These are phyloP conservation scores for Boletus reticulatus DNA, from an alignment of 768 basidiomycete genomes.

Conservation along the genomic window DNA sequence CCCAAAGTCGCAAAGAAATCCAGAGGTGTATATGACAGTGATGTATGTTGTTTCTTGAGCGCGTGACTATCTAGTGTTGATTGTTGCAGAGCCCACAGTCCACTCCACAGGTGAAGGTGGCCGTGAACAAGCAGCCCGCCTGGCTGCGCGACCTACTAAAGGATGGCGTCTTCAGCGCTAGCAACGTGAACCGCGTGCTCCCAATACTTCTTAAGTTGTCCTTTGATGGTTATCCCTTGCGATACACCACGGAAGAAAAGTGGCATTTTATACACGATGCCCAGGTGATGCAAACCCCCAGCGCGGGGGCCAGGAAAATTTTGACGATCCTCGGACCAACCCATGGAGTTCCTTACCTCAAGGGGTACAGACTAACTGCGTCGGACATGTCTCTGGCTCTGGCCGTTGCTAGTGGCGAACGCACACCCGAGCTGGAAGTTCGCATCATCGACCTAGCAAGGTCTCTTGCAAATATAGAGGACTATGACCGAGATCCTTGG, in stretches of 20 bases:
- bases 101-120: background rate
- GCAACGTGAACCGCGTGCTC: slow-evolving; percentile 46
- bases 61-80: background rate
- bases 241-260: slow-evolving; percentile 48
- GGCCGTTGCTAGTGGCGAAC: slow-evolving; percentile 45
- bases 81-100: slow-evolving; percentile 4
- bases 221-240: slow-evolving; percentile 60
- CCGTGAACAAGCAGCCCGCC: slow-evolving; percentile 35
- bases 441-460: slow-evolving; percentile 44
- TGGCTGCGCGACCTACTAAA: slow-evolving; percentile 57
- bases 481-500: slow-evolving; percentile 48
- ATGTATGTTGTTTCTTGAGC: slow-evolving; percentile 17
- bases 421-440: slow-evolving; percentile 31
- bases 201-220: slow-evolving; percentile 67
- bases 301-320: slow-evolving; percentile 41
- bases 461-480: slow-evolving; percentile 24
- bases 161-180: slow-evolving; percentile 39
- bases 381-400: slow-evolving; percentile 43
- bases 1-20: slow-evolving; percentile 76
- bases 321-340: slow-evolving; percentile 43
- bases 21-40: slow-evolving; percentile 46
- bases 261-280: slow-evolving; percentile 60
- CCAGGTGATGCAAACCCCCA: slow-evolving; percentile 40
- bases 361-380: slow-evolving; percentile 41
- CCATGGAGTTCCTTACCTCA: slow-evolving; percentile 47